These are phyloP conservation scores for Pythium brassicae DNA, from an alignment of 352 stramenopile genomes.

Conservation along the genomic window DNA sequence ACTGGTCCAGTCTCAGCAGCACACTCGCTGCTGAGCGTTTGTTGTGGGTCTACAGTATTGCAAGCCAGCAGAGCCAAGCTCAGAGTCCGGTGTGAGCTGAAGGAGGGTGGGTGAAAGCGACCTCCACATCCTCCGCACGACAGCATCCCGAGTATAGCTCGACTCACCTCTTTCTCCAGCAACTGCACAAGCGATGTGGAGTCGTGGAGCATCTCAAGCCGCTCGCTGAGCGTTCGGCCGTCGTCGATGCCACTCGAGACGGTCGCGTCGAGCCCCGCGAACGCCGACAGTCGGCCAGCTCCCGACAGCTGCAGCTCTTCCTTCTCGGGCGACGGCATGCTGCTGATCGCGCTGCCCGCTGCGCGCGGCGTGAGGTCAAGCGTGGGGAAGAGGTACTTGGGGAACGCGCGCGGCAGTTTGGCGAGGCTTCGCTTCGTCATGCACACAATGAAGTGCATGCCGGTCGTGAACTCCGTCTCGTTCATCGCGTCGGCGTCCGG, in stretches of 20 bases:
- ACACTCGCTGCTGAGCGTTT: conserved; percentile 25
- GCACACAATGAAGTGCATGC: conserved; percentile 81
- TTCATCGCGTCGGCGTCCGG: conserved; percentile 26
- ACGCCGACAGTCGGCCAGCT: neutral
- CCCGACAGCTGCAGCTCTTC: conserved; percentile 3
- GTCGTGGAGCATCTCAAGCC: conserved; percentile 28
- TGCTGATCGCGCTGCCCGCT: conserved; percentile 18
- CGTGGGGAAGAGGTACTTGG: conserved; percentile 58
- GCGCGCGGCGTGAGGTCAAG: conserved; percentile 33
- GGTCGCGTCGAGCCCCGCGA: neutral
- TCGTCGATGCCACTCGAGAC: neutral
- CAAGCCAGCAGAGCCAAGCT: neutral
- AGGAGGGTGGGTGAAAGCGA: too few relatives aligned
- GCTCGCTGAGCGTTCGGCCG: conserved; percentile 1
- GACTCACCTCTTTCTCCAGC: conserved; percentile 25
- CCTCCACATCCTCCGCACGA: too few relatives aligned
- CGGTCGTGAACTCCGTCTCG: conserved; percentile 57
- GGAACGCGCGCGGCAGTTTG: conserved; percentile 40
- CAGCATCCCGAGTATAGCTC: neutral
- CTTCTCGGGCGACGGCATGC: conserved; percentile 35
- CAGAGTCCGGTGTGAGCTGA: neutral
- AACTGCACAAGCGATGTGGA: conserved; percentile 38
- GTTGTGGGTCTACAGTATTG: conserved; percentile 22
- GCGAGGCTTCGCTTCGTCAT: conserved; percentile 65
- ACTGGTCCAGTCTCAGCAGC: conserved; percentile 29